Conservation (phyloP, 164 flowering plant genomes). For the Hamamelis virginiana region DNA sequence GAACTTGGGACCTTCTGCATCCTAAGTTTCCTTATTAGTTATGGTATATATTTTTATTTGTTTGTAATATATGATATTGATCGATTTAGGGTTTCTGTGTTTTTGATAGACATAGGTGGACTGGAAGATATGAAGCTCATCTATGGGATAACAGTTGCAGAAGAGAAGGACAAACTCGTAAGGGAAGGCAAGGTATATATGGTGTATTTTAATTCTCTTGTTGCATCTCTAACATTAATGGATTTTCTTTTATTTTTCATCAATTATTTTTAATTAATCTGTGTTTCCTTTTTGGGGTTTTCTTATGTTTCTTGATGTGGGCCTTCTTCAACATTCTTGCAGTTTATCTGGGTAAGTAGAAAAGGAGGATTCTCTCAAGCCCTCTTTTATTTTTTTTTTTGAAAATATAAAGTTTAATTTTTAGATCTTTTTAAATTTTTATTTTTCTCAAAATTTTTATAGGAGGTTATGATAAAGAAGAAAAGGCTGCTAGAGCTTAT, state of each 20-base stretch:
- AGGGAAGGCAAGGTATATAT: conserved; percentile 95
- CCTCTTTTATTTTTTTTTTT: neutral
- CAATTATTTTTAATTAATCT: neutral
- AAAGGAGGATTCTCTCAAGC: neutral
- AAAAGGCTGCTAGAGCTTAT: conserved; percentile 92
- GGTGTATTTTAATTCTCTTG: too few species aligned
- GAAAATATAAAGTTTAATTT: neutral
- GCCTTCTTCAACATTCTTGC: conserved; percentile 29
- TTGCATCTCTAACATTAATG: too few species aligned
- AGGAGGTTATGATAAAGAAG: conserved; percentile 99
- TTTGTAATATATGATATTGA: neutral
- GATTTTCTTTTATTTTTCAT: neutral
- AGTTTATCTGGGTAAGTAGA: conserved; percentile 84
- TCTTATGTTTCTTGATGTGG: conserved; percentile 18
- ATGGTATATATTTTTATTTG: neutral
- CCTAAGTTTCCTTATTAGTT: too few species aligned
- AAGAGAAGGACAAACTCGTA: conserved; percentile 95
- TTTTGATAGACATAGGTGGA: conserved; percentile 88
- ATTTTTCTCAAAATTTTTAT: neutral
- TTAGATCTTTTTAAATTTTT: neutral
- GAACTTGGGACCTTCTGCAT: too few species aligned
- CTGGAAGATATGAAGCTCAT: conserved; percentile 97
- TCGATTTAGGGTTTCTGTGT: conserved; percentile 1
- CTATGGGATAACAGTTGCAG: conserved; percentile 96
- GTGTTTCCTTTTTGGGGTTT: conserved; percentile 13